These are phyloP conservation scores for Daldinia eschscholtzii DNA, from an alignment of 2,329 filamentous ascomycete genomes.

Conservation along the genomic window DNA sequence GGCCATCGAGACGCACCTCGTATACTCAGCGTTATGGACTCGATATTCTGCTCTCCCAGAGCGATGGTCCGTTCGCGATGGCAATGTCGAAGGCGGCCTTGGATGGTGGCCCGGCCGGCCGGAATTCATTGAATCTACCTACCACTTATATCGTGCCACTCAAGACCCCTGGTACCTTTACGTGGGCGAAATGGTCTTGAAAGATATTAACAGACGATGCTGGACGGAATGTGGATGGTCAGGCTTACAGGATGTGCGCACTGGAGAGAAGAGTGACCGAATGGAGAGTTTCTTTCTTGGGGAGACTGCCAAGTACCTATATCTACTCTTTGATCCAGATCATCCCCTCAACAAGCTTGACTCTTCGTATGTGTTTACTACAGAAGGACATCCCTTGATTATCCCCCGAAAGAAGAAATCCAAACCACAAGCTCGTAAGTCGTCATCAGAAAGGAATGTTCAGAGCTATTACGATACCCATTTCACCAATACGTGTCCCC, in stretches of 20 bases:
- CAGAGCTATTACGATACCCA: constrained; percentile 58
- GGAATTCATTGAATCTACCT: constrained; percentile 97
- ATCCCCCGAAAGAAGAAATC: constrained; percentile 70
- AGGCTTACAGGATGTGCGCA: constrained; percentile 84
- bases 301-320: constrained; percentile 96
- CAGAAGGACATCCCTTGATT: constrained; percentile 92
- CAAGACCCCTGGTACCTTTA: constrained; percentile 96
- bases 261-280: constrained; percentile 87
- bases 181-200: constrained; percentile 93
- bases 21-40: constrained; percentile 95
- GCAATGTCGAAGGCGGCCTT: constrained; percentile 85
- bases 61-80: constrained; percentile 88
- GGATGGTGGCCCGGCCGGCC: constrained; percentile 96
- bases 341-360: constrained; percentile 92
- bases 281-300: constrained; percentile 99
- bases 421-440: constrained; percentile 45
- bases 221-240: constrained; percentile 95
- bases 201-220: constrained; percentile 88
- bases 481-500: constrained; percentile 75
- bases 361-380: constrained; percentile 91
- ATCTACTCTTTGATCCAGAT: constrained; percentile 85
- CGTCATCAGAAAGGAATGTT: constrained; percentile 45
- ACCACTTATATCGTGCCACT: constrained; percentile 94
- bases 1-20: constrained; percentile 87
- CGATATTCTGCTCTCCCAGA: constrained; percentile 94